phyloP scores from a whole-genome alignment of 176 grass and related monocot genomes.

The Elaeis guineensis region DNA sequence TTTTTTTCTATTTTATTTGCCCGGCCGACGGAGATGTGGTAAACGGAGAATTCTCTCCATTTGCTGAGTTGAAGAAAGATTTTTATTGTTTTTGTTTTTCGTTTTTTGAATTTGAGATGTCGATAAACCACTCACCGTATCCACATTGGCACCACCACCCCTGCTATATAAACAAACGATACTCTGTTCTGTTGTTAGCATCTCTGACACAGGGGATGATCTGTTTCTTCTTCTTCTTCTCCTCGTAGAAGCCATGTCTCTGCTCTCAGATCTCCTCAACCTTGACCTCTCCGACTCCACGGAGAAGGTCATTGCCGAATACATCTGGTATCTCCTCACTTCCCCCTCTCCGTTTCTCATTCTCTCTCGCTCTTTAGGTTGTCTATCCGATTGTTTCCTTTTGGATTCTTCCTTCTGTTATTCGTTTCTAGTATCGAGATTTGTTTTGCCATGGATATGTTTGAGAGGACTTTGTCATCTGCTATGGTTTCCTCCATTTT shows the following conservation, averaged over 20 bases:
- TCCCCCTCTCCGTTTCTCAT: conserved; percentile 10
- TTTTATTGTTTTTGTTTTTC: too few species aligned
- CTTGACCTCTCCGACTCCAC: conserved; percentile 67
- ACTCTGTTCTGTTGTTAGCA: background rate
- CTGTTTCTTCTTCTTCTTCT: conserved; percentile 2
- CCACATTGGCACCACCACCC: conserved; percentile 4
- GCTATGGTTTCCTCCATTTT: too few species aligned
- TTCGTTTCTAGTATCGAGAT: too few species aligned
- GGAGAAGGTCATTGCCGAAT: conserved; percentile 74
- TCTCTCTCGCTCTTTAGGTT: background rate
- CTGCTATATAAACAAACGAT: conserved; percentile 39
- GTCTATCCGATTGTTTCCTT: background rate
- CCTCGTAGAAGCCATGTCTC: conserved; percentile 45
- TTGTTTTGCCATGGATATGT: too few species aligned
- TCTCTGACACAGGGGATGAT: background rate
- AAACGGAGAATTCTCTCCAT: too few species aligned
- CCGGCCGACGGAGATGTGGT: too few species aligned
- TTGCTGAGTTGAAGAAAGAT: too few species aligned
- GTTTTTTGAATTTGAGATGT: too few species aligned
- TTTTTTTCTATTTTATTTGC: too few species aligned
- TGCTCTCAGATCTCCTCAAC: conserved; percentile 61
- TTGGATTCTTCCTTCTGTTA: background rate
- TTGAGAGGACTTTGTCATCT: too few species aligned
- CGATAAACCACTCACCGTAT: conserved; percentile 6
- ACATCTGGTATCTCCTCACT: conserved; percentile 53